Evolutionary conservation across 192 early-diverging fungal species (phyloP).

Genomic region (Backusella mclennaniae): DNA sequence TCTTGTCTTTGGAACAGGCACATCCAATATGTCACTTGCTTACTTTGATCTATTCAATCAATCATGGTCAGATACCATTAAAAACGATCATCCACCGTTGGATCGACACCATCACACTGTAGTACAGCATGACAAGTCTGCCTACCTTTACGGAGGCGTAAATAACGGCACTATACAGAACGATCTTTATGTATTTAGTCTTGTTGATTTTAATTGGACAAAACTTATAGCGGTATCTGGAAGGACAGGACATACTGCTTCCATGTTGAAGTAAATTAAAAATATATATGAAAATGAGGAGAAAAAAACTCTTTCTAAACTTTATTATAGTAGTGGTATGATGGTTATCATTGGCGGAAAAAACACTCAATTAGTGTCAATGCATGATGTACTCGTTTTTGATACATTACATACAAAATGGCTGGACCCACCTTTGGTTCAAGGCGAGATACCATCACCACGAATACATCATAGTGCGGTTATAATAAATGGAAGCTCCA

Average conservation of each 20-base stretch:
- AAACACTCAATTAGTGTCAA: not conserved
- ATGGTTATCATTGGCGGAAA: conserved; percentile 1
- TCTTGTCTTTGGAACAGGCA: not conserved
- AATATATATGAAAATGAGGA: too few relatives aligned
- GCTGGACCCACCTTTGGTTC: not conserved
- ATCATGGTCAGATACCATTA: not conserved
- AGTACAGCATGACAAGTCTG: not conserved
- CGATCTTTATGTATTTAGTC: not conserved
- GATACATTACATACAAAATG: not conserved
- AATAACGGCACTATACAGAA: not conserved
- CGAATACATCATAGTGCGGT: conserved; percentile 4
- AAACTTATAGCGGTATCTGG: not conserved
- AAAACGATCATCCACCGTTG: not conserved
- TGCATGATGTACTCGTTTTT: not conserved
- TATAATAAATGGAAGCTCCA: not conserved
- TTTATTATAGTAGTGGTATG: not conserved
- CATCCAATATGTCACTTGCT: not conserved
- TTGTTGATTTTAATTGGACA: not conserved
- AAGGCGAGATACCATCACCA: not conserved
- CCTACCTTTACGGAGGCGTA: not conserved
- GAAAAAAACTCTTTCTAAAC: not conserved
- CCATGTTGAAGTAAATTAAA: not conserved
- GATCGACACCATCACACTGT: not conserved
- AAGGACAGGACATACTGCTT: not conserved
- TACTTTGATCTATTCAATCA: not conserved